Evolutionary conservation across 768 basidiomycete genomes (phyloP), one percentile per base, ranked within the genome.

Genomic region (Hygrocybe punicea): DNA sequence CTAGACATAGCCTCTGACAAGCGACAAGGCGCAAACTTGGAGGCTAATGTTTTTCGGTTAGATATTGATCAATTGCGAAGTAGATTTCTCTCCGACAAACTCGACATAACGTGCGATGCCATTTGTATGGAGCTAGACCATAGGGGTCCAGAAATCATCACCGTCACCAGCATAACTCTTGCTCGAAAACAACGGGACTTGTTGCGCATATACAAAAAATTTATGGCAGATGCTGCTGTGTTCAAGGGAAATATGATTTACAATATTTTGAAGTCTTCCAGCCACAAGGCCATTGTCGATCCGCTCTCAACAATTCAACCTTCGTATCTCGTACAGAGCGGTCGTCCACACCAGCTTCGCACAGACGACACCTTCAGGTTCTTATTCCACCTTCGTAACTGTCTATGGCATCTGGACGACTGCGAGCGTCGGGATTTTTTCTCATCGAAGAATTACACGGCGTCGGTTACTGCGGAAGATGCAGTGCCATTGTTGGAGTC

Each of bases 251-350:
- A 65, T n/a, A 68, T 81, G 17, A 70, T 86, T 19, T 71, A 73
- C 49, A 71, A 73, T 42, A 77, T 87, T 49, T 73, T 90, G 51
- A 66, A 71, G 56, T 72, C 72, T 51, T 84, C 85, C n/a, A 71
- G 73, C 25, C 71, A 80, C 29, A 71, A 77, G 21, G 66, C 81
- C 3, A 71, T 83, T 25, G 76, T 89, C 6, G 89, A 93, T 65
- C 88, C 90, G 7, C 76, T 91, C 13, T 93, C 92, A 19, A 84
- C 89, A 33, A 90, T 85, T 29, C 90, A 93, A 48, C 89, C 91
- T 6, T 93, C 91, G 2, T 91, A 84, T 65, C 78, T 95, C 34
- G 83, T 94, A 23, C 91, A 91, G 65, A 82, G 78, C 45, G 91
- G 91, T 4, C 69, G 78, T 8, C 87, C 90, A 7, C 81, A 87